Conservation (phyloP, 257 asterid species). For the Nicotiana otophora region DNA sequence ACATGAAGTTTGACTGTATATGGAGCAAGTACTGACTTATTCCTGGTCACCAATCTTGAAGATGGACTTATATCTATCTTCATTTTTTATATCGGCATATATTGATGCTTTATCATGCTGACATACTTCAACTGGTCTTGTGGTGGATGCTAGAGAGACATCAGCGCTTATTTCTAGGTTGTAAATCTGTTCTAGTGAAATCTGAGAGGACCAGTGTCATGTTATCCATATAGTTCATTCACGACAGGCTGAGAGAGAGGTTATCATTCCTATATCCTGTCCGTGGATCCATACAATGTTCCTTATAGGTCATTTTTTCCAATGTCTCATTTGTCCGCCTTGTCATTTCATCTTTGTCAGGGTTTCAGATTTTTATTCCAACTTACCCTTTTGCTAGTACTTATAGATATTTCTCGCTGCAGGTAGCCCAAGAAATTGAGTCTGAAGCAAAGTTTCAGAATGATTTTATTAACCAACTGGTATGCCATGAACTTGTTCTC, state of each 20-base stretch:
- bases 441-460: conserved; percentile 73
- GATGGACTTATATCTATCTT: no score
- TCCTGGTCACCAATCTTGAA: no score
- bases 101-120: not conserved
- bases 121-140: not conserved
- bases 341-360: not conserved
- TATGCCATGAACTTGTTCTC: conserved; percentile 22
- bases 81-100: not conserved
- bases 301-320: not conserved
- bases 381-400: not conserved
- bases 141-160: not conserved
- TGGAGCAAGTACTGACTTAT: no score
- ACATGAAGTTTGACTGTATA: no score
- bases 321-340: not conserved
- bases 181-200: no score
- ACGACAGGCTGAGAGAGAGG: not conserved
- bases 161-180: no score
- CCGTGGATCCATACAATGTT: not conserved
- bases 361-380: not conserved
- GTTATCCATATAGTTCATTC: not conserved
- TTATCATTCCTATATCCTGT: not conserved
- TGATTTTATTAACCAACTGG: conserved; percentile 83
- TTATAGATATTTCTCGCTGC: conserved; percentile 18
- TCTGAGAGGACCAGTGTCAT: not conserved
- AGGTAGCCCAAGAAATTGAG: conserved; percentile 87